Evolutionary conservation across 176 grass and related monocot genomes (phyloP), one percentile per base, ranked within the genome.

Genomic region (Panicum miliaceum): DNA sequence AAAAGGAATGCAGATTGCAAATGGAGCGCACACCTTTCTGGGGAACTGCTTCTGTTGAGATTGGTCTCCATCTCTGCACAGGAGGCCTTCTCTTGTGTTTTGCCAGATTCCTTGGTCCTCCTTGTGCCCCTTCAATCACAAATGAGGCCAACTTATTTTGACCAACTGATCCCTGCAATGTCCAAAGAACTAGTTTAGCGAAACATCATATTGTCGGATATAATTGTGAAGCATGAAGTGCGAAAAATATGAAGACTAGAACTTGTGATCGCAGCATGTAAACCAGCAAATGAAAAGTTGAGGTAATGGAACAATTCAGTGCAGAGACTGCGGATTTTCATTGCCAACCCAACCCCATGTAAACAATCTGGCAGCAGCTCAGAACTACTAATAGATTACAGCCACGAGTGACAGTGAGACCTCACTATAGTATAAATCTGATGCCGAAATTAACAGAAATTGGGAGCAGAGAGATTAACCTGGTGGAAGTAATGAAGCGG

Each of bases 1-100:
- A 25, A 42, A 42, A 64, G 11, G 22, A 76, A 61, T 13, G 16
- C 29, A 35, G 29, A 62, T 32, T 63, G 43, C 11, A 36, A 66
- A 85, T 13, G 23, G 75, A 52, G 36, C 45, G 26, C 5, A 47
- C 5, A 71, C 93, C 85, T 92, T 90, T 25, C n/a, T 3, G 62
- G 47, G 81, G n/a, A 76, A 42, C n/a, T 27, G 87, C 92, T 58
- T 86, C 50, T 25, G 76, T 93, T 36, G 91, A 91, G 80, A 93
- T 52, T 10, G 86, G 69, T 70, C 70, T 91, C 92, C 90, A 90
- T 85, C 59, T 88, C 52, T 86, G 92, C 54, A 82, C 62, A 53
- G 82, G 78, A 74, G 85, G 13, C 81, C 81, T 82, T 72, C 81
- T 94, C 59, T 82, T 94, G 57, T 74, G 82, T 45, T 65, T 65